These are phyloP conservation scores for Lepidium africanum DNA, from an alignment of 345 rosid species.

Conservation along the genomic window DNA sequence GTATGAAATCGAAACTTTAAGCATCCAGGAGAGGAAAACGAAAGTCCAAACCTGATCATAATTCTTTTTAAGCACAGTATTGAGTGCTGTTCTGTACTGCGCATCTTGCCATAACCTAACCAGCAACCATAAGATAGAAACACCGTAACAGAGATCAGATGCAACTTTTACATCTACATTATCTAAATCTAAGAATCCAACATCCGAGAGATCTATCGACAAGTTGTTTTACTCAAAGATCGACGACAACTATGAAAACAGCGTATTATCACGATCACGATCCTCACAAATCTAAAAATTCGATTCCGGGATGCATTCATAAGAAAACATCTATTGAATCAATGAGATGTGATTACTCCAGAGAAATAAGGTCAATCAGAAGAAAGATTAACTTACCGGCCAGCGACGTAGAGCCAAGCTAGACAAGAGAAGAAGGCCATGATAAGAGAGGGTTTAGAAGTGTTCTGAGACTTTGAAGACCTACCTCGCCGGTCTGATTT, in stretches of 20 bases:
- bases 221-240: no score
- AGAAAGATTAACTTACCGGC: constrained; percentile 45
- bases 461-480: constrained; percentile 59
- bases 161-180: background rate
- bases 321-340: background rate
- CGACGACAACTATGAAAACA: background rate
- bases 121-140: constrained; percentile 21
- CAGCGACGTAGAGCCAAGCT: constrained; percentile 96
- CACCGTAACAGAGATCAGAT: background rate
- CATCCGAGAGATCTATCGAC: constrained; percentile 12
- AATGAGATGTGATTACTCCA: background rate
- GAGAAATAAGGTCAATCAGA: background rate
- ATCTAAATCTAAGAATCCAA: background rate
- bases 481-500: constrained; percentile 69
- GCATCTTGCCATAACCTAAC: constrained; percentile 96
- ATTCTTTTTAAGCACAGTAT: constrained; percentile 61
- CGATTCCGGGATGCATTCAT: background rate
- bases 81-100: constrained; percentile 62
- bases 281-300: background rate
- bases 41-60: constrained; percentile 53
- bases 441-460: constrained; percentile 64
- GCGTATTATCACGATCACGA: background rate
- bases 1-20: background rate
- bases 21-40: background rate
- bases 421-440: constrained; percentile 80